Base-by-base conservation (phyloP, 2,329 filamentous ascomycete genomes). In the Aspergillus awamori region DNA sequence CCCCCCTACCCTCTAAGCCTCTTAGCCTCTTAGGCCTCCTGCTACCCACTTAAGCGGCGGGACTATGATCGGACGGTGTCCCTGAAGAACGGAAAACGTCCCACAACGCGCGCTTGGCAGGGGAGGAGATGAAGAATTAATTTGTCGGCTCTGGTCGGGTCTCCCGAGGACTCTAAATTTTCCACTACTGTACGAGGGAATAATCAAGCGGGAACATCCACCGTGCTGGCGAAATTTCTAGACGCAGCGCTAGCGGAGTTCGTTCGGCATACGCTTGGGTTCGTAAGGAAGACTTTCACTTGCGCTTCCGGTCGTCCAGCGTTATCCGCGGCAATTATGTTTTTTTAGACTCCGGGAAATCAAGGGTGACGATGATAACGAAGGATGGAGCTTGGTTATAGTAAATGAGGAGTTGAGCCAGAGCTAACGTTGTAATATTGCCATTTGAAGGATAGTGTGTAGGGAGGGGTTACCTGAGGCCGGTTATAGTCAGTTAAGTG, bases 51-150 rank as follows among this genome's bases (percentile, higher is more conserved):
- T 65, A 49, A 56, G 51, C 30, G 33, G 55, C 61, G 61, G 61
- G 43, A 65, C 64, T 63, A 64, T 60, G 61, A 65, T 65, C 63
- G 53, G 54, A 63, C 64, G 66, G 64, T 61, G 63, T 66, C 58
- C 61, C 61, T 66, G 58, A 67, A 55, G 58, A 66, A 63, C 61
- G 62, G 61, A 67, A 65, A 61, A 55, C 54, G 67, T 67, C 64
- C 67, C 66, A 69, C 68, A 68, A 63, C 59, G 64, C 62, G 67
- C 56, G 65, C 65, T 67, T 66, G 64, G 63, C 65, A 68, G 66
- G 65, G 63, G 66, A 65, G 49, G 51, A 52, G 61, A 63, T 60
- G 51, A 61, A 61, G 58, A 65, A 65, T 65, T 62, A 59, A 48
- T 57, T 53, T 58, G 57, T 60, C 58, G 53, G 11, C 53, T 41